Percentiles rank a stretch among this genome's conserved stretches.
These are phyloP conservation scores for Austroboletus eburneus DNA, from an alignment of 768 basidiomycete genomes.

Conservation along the genomic window DNA sequence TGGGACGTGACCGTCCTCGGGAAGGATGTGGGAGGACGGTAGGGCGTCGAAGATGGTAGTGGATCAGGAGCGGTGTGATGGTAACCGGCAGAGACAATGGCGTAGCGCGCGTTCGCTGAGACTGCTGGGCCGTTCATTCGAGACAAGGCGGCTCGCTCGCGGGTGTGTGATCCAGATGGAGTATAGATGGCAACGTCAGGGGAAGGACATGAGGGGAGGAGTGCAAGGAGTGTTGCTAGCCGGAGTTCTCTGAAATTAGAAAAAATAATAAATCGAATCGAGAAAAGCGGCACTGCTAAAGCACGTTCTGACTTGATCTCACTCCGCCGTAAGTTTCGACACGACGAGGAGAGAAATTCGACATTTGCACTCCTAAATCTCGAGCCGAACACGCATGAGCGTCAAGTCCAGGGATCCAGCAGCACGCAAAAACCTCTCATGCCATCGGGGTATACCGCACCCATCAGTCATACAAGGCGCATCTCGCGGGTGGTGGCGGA, in stretches of 20 bases:
- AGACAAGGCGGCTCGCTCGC: not conserved
- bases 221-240: conserved; percentile 26
- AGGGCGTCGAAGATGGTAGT: not conserved
- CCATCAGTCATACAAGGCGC: conserved; percentile 1
- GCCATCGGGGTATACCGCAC: not conserved
- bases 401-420: not conserved
- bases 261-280: conserved; percentile 30
- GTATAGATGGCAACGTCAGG: conserved; percentile 3
- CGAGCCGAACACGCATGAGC: not conserved
- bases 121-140: conserved; percentile 3
- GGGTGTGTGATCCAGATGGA: conserved; percentile 6
- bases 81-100: not conserved
- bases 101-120: not conserved
- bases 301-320: conserved; percentile 10
- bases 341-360: too few relatives aligned
- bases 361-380: not conserved
- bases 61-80: conserved; percentile 10
- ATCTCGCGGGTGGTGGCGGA: conserved; percentile 3
- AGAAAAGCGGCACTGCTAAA: conserved; percentile 12
- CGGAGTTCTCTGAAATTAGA: conserved; percentile 28
- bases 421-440: conserved; percentile 1
- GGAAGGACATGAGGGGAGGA: conserved; percentile 24
- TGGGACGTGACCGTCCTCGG: conserved; percentile 4
- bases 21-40: not conserved
- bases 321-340: too few relatives aligned